phyloP scores from a whole-genome alignment of 495 filamentous ascomycete species.

The Immersiella caudata region DNA sequence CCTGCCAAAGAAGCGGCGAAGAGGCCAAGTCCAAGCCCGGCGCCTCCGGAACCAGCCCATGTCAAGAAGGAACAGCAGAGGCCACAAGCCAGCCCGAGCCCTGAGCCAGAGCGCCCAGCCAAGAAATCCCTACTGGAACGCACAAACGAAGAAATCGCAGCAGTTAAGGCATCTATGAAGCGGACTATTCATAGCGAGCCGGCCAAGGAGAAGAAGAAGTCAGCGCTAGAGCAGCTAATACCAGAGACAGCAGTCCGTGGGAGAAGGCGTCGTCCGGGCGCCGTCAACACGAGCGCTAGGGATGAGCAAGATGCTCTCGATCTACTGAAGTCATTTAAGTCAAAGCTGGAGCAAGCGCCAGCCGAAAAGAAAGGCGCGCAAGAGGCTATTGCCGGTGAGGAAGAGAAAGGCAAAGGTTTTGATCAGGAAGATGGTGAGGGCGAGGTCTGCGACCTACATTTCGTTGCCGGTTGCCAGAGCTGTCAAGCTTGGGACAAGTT shows the following conservation, averaged over 20 bases:
- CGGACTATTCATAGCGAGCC: constrained; percentile 65
- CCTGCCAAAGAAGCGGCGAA: constrained; percentile 23
- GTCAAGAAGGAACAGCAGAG: constrained; percentile 28
- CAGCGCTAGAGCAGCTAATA: constrained; percentile 79
- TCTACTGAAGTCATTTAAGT: constrained; percentile 74
- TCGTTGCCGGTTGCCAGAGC: constrained; percentile 90
- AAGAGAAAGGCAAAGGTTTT: constrained; percentile 32
- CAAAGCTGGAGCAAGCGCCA: constrained; percentile 69
- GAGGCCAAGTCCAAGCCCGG: constrained; percentile 30
- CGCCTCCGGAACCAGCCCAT: constrained; percentile 27
- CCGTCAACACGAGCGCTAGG: constrained; percentile 35
- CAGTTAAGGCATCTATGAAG: constrained; percentile 89
- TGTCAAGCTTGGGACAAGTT: constrained; percentile 77
- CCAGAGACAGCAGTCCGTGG: constrained; percentile 78
- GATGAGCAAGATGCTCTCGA: constrained; percentile 67
- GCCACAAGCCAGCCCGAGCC: constrained; percentile 34
- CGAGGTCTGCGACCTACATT: constrained; percentile 81
- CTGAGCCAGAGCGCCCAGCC: constrained; percentile 51
- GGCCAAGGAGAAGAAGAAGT: constrained; percentile 61
- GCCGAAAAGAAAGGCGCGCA: constrained; percentile 47
- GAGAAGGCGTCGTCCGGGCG: constrained; percentile 71
- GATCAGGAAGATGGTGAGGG: constrained; percentile 39
- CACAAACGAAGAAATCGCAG: constrained; percentile 90
- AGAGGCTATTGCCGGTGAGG: constrained; percentile 28
- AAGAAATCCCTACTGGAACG: constrained; percentile 54